Evolutionary conservation across 768 basidiomycete species (phyloP), one percentile per base, ranked within the genome.

Genomic region (Filobasidium floriforme): DNA sequence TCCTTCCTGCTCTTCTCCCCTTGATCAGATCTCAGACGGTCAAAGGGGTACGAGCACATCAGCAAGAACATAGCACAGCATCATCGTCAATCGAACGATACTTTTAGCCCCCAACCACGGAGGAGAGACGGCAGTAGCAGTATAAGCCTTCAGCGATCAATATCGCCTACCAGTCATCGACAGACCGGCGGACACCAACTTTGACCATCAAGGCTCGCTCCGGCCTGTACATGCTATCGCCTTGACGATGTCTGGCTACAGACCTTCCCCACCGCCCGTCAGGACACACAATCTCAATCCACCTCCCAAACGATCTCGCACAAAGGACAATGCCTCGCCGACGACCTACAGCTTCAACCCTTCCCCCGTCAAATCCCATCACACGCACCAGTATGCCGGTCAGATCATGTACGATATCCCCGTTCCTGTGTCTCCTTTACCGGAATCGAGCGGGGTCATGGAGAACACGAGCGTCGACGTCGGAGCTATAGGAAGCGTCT

Each of bases 381-480:
- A 32, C 7, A 24, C 54, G 29, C 26, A 22, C 26, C 54, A 57
- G 15, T 15, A 15, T 49, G 46, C 54, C 24, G 29, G 29, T 57
- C 54, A 62, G 46, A 62, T 62, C 61, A n/a, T 62, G 46, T 62
- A 62, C 46, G 44, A 62, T 37, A 62, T 62, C 29, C 61, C 61
- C 6, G 24, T 57, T 11, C 61, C 61, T 24, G n/a, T 62, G 14
- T 51, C 61, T n/a, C 61, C 61, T 1, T 26, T 29, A 19, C 32
- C 29, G 46, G 26, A 29, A 18, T 49, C 46, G 2, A 22, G 22
- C 15, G 46, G 46, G 46, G 5, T 49, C 46, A 22, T 49, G 46
- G 46, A 22, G 46, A 26, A 14, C 19, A 7, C 15, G 19, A 24
- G 5, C 41, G 60, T 19, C 4, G 40, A 26, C 7, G 37, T 9